A percentile compares a stretch with the other conserved stretches of the same genome.
phyloP scores from a whole-genome alignment of 257 asterid species.

The Nicotiana sylvestris region DNA sequence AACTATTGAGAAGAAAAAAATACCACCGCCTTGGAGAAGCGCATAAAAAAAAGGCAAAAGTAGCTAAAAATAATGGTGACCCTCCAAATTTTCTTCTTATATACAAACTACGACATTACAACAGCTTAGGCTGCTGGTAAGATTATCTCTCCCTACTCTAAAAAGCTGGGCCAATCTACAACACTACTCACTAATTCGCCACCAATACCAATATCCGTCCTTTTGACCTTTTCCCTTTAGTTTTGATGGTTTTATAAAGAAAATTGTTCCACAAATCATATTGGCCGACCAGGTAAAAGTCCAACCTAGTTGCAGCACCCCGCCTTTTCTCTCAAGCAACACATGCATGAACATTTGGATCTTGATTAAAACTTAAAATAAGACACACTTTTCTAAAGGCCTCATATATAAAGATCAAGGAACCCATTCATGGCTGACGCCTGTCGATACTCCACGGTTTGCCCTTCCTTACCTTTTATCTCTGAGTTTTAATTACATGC shows the following conservation, averaged over 20 bases:
- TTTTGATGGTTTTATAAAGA: background rate
- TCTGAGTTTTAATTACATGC: background rate
- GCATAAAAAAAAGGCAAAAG: background rate
- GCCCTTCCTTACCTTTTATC: slow-evolving; percentile 20
- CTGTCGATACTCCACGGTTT: background rate
- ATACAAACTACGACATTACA: too few species aligned
- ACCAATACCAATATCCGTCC: slow-evolving; percentile 8
- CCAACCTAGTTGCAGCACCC: background rate
- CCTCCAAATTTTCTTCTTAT: too few species aligned
- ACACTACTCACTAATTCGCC: slow-evolving; percentile 8
- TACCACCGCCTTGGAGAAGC: background rate
- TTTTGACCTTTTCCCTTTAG: slow-evolving; percentile 17
- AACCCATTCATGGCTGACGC: slow-evolving; percentile 15
- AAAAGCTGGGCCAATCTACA: background rate
- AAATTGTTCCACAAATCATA: background rate
- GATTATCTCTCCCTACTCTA: background rate
- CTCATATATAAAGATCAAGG: slow-evolving; percentile 2
- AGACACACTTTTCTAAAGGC: background rate
- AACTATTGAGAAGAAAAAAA: background rate
- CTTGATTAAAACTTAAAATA: background rate
- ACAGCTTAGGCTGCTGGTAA: background rate
- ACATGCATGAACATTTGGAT: background rate
- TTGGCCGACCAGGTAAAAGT: slow-evolving; percentile 25
- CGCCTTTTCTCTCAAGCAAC: background rate
- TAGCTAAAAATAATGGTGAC: background rate